phyloP scores from a whole-genome alignment of 768 basidiomycete species.

The Trametes elegans region DNA sequence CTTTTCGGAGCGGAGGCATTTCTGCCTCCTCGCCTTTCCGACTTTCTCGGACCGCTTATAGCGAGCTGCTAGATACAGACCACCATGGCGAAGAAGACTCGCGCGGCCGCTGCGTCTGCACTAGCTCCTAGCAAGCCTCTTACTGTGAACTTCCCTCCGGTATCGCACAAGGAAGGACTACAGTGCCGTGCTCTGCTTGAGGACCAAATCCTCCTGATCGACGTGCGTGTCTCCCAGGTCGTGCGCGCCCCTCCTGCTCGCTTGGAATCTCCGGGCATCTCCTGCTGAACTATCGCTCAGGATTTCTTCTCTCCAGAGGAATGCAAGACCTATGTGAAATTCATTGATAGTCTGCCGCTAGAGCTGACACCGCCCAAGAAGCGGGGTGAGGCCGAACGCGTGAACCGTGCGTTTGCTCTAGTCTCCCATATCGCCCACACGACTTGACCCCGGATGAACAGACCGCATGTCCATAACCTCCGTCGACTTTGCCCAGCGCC shows the following conservation, averaged over 20 bases:
- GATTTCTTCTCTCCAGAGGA: constrained; percentile 56
- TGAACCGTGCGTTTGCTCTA: constrained; percentile 51
- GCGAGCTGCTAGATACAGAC: no score
- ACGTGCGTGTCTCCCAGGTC: constrained; percentile 38
- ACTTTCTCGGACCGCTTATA: constrained; percentile 1
- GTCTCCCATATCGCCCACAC: background rate
- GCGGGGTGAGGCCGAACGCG: constrained; percentile 66
- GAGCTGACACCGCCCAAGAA: constrained; percentile 72
- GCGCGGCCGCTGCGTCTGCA: background rate
- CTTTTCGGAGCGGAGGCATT: constrained; percentile 2
- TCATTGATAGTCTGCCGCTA: constrained; percentile 58
- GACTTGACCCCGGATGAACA: constrained; percentile 23
- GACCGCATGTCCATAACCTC: constrained; percentile 65
- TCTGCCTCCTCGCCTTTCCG: background rate
- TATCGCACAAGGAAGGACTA: constrained; percentile 45
- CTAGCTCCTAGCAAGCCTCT: background rate
- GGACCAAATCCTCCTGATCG: constrained; percentile 62
- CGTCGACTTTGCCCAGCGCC: constrained; percentile 50
- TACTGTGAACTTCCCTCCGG: constrained; percentile 39
- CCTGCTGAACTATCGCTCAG: constrained; percentile 35
- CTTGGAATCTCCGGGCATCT: background rate
- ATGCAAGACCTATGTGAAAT: constrained; percentile 57
- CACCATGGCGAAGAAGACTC: constrained; percentile 12
- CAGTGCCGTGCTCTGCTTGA: constrained; percentile 50
- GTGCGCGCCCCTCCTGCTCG: background rate